Percentiles rank a stretch among this genome's conserved stretches.
phyloP scores from a whole-genome alignment of 108 stramenopile genomes.

The Stephanodiscus triporus region DNA sequence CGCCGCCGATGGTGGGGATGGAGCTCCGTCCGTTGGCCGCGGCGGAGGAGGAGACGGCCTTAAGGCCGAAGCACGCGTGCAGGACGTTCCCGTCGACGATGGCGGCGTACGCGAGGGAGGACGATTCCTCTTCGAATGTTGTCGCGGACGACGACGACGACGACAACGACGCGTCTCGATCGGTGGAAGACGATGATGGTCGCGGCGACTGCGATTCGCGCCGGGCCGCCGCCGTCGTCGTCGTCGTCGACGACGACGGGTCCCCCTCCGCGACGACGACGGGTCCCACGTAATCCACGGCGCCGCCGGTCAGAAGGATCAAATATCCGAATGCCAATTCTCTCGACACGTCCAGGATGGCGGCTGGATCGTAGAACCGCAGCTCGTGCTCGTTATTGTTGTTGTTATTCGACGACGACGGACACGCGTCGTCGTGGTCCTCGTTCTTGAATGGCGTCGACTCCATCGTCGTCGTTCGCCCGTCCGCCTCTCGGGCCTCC shows the following conservation, averaged over 20 bases:
- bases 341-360: constrained; percentile 22
- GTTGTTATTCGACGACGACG: background rate
- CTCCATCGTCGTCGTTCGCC: background rate
- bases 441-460: background rate
- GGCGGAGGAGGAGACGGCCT: too few species aligned
- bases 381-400: constrained; percentile 16
- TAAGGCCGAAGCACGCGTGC: constrained; percentile 46
- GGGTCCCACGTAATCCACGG: constrained; percentile 13
- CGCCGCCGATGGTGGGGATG: constrained; percentile 9
- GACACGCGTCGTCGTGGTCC: background rate
- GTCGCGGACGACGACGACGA: background rate
- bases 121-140: constrained; percentile 6
- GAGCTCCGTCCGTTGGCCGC: constrained; percentile 27
- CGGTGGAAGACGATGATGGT: background rate
- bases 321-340: constrained; percentile 47
- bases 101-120: constrained; percentile 35
- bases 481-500: background rate
- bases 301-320: constrained; percentile 44
- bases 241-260: background rate
- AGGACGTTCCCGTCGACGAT: constrained; percentile 50
- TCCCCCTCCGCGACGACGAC: background rate
- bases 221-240: background rate
- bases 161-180: background rate
- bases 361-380: constrained; percentile 36
- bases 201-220: background rate